Percentiles rank a stretch among this genome's conserved stretches.
These are phyloP conservation scores for Buddleja alternifolia DNA, from an alignment of 257 asterid genomes.

Conservation along the genomic window DNA sequence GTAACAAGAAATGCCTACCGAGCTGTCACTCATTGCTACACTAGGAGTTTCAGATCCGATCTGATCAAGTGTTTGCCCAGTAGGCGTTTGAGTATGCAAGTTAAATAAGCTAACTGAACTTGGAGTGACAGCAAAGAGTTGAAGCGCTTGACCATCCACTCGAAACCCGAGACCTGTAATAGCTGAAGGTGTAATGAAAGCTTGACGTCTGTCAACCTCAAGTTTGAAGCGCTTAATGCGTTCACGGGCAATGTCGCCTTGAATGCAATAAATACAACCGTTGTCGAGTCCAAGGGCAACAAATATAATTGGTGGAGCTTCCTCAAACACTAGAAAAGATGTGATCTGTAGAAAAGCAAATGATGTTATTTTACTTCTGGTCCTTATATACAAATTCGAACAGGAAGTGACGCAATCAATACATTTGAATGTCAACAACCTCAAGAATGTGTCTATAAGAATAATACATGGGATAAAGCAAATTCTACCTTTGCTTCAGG, in stretches of 20 bases:
- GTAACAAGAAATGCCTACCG: conserved; percentile 43
- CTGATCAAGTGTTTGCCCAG: conserved; percentile 75
- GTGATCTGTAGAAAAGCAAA: conserved; percentile 64
- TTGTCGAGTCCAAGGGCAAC: conserved; percentile 92
- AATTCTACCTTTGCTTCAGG: conserved; percentile 83
- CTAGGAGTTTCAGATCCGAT: conserved; percentile 81
- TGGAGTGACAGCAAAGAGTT: conserved; percentile 88
- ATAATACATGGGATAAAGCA: conserved; percentile 13
- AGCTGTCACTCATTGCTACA: conserved; percentile 90
- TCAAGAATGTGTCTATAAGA: conserved; percentile 6
- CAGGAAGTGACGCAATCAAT: conserved; percentile 1
- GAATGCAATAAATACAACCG: conserved; percentile 92
- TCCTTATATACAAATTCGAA: no score
- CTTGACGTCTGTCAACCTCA: conserved; percentile 57
- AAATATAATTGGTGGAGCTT: conserved; percentile 90
- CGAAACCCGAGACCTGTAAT: conserved; percentile 81
- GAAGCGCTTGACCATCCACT: conserved; percentile 83
- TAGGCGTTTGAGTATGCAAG: conserved; percentile 66
- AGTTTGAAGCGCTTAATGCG: conserved; percentile 90
- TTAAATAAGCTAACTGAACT: conserved; percentile 84
- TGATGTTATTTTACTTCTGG: background rate
- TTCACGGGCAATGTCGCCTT: conserved; percentile 96
- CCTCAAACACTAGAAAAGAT: conserved; percentile 80
- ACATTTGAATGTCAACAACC: background rate
- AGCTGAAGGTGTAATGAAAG: conserved; percentile 51